phyloP scores from a whole-genome alignment of 805 yeast genomes.

The Metschnikowia baotianmanensis region DNA sequence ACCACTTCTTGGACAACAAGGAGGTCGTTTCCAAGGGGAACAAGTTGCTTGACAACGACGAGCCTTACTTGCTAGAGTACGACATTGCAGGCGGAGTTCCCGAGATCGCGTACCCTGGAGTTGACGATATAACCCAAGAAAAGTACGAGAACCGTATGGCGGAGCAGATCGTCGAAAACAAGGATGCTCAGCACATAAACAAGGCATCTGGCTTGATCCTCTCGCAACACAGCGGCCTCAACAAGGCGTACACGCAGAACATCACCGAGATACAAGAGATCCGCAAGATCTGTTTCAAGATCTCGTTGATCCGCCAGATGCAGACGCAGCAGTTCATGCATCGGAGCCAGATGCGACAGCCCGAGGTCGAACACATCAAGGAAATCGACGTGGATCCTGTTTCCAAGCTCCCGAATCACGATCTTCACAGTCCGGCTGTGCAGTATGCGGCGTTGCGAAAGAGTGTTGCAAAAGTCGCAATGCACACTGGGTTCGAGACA shows the following conservation, averaged over 20 bases:
- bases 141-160: slow-evolving; percentile 35
- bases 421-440: slow-evolving; percentile 54
- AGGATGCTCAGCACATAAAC: slow-evolving; percentile 24
- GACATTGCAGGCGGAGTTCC: slow-evolving; percentile 84
- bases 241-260: slow-evolving; percentile 59
- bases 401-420: slow-evolving; percentile 71
- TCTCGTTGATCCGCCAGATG: slow-evolving; percentile 83
- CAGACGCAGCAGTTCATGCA: slow-evolving; percentile 79
- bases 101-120: slow-evolving; percentile 51
- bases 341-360: slow-evolving; percentile 69
- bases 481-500: slow-evolving; percentile 91
- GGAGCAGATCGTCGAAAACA: slow-evolving; percentile 31
- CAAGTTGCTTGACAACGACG: slow-evolving; percentile 52
- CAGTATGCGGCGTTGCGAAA: slow-evolving; percentile 66
- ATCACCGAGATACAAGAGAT: slow-evolving; percentile 83
- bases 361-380: slow-evolving; percentile 57
- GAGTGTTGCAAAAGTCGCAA: slow-evolving; percentile 71
- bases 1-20: slow-evolving; percentile 40
- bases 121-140: slow-evolving; percentile 43
- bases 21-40: slow-evolving; percentile 43
- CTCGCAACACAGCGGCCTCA: slow-evolving; percentile 53
- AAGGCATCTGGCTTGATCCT: slow-evolving; percentile 30
- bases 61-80: slow-evolving; percentile 73
- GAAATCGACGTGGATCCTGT: slow-evolving; percentile 82
- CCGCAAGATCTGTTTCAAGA: slow-evolving; percentile 82